Evolutionary conservation across 768 basidiomycete genomes (phyloP), one percentile per base, ranked within the genome.

Genomic region (Podaxis sp.): DNA sequence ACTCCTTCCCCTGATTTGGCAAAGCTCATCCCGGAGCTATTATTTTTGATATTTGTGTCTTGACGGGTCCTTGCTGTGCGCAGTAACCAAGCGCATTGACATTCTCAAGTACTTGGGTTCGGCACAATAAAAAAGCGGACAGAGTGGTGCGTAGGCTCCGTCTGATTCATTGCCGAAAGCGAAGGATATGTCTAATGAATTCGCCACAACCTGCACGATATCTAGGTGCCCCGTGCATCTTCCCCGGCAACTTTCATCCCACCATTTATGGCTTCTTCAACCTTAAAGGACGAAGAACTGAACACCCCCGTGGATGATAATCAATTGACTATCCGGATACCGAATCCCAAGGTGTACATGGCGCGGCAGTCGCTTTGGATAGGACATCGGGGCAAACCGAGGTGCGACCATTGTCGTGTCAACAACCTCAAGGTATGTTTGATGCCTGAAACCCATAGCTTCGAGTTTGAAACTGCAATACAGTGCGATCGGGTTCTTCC

Each of bases 351-450:
- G 76, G 79, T 84, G 57, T 88, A 83, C 73, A 82, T 85, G 83
- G 85, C 82, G 69, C 85, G 83, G 64, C 87, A 86, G 71, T 89
- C 87, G 46, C 85, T 86, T 61, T 90, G 88, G 88, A 87, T 88
- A 65, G 87, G 88, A 63, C 82, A 87, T 63, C 80, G 88, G 75
- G 88, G 88, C 57, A 90, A 90, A 69, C 87, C 88, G 66, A 80
- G 88, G 54, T 90, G 88, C 68, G 88, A 90, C 75, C 83, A 87
- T 67, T 90, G 88, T 75, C 86, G 88, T 36, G 69, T 84, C 61
- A 86, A 86, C 70, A 90, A 90, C 75, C 77, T 89, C 64, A 90
- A 89, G 79, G 88, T 88, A 61, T 69, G 84, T 77, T 60, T 49
- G 57, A 36, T 26, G 58, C 67, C 38, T 38, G 42, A 36, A 39